Conservation (phyloP, 2,329 filamentous ascomycete genomes). For the Hyphodiscus sp. region DNA sequence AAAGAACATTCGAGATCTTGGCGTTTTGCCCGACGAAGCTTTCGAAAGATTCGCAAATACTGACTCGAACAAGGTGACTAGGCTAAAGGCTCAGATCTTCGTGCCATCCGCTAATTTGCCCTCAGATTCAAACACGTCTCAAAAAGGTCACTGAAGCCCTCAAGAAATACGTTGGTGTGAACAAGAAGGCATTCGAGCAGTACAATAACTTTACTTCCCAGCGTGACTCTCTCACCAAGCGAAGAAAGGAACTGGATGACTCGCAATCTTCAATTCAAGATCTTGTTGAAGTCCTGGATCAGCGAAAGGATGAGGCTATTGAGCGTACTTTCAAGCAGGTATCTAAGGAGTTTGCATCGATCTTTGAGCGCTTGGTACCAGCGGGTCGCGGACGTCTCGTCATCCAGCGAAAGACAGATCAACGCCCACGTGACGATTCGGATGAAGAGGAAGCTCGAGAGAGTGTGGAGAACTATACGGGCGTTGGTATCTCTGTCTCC, state of each 20-base stretch:
- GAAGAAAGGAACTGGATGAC: slow-evolving; percentile 79
- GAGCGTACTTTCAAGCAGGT: slow-evolving; percentile 98
- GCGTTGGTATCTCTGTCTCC: slow-evolving; percentile 92
- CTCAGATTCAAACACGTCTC: slow-evolving; percentile 44
- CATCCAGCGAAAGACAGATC: slow-evolving; percentile 85
- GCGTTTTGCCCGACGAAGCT: slow-evolving; percentile 87
- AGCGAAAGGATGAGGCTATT: slow-evolving; percentile 95
- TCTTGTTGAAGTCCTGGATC: slow-evolving; percentile 85
- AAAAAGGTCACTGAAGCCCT: slow-evolving; percentile 88
- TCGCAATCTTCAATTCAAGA: slow-evolving; percentile 86
- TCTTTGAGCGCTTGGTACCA: slow-evolving; percentile 93
- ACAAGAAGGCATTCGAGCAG: slow-evolving; percentile 99
- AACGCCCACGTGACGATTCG: slow-evolving; percentile 55
- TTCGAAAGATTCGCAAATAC: slow-evolving; percentile 86
- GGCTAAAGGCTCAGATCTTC: neutral
- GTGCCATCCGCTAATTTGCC: slow-evolving; percentile 2
- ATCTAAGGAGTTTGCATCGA: slow-evolving; percentile 81
- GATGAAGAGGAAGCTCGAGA: slow-evolving; percentile 63
- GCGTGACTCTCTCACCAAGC: slow-evolving; percentile 77
- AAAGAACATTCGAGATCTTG: slow-evolving; percentile 86
- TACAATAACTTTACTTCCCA: slow-evolving; percentile 96
- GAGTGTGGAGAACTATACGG: slow-evolving; percentile 88
- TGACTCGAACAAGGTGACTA: slow-evolving; percentile 65
- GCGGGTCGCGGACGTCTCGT: slow-evolving; percentile 86
- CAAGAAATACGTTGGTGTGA: slow-evolving; percentile 96